phyloP scores from a whole-genome alignment of 495 filamentous ascomycete species.

The Podospora comata region DNA sequence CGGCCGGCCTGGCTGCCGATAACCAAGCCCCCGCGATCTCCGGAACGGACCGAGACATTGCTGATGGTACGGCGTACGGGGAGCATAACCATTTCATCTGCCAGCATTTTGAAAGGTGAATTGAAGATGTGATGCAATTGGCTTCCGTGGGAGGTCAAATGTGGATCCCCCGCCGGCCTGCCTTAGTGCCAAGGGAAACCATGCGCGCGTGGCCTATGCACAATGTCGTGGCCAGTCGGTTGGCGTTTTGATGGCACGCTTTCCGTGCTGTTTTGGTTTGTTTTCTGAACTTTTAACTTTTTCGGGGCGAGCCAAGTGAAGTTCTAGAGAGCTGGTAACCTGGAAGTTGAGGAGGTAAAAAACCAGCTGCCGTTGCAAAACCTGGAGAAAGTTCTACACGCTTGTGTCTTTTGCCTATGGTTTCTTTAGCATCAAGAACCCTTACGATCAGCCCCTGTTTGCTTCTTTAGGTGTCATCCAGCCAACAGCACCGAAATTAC shows the following conservation, averaged over 20 bases:
- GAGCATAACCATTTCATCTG: background rate
- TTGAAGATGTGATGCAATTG: background rate
- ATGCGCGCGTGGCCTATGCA: conserved; percentile 2
- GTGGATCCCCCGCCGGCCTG: background rate
- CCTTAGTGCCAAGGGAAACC: conserved; percentile 1
- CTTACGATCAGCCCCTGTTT: background rate
- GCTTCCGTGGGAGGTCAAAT: background rate
- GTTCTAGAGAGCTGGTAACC: too few relatives aligned
- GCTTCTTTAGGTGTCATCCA: conserved; percentile 25
- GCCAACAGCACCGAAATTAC: conserved; percentile 30
- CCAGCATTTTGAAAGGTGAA: background rate
- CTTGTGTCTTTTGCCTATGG: background rate
- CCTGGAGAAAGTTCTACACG: background rate
- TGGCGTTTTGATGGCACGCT: background rate
- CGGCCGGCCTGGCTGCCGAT: background rate
- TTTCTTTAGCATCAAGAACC: background rate
- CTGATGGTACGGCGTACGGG: background rate
- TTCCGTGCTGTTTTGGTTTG: background rate
- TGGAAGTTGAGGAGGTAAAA: background rate
- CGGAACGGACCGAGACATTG: background rate
- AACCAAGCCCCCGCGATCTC: background rate
- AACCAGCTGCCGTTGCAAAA: background rate
- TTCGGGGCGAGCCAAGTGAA: background rate
- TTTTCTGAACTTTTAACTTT: background rate
- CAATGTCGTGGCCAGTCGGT: conserved; percentile 4